Evolutionary conservation across 2,329 filamentous ascomycete genomes (phyloP).

Genomic region (Arthrobotrys megalospora): DNA sequence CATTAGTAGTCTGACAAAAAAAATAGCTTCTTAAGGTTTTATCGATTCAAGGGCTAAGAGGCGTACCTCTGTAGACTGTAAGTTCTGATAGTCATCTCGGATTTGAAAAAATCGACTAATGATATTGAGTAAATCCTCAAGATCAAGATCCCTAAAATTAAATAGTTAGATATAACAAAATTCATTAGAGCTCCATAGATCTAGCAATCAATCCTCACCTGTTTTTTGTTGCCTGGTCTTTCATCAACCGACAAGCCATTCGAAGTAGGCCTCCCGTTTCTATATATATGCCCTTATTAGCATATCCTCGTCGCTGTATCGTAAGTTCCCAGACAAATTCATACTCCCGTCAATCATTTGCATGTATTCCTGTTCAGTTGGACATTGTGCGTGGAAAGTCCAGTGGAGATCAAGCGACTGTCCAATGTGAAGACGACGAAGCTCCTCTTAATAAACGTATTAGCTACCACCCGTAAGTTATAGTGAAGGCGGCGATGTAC

Average conservation of each 20-base stretch:
- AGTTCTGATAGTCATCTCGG: conserved; percentile 23
- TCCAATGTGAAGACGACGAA: conserved; percentile 36
- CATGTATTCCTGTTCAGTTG: conserved; percentile 28
- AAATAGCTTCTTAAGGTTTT: no score
- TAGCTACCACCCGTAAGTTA: not conserved
- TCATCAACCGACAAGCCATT: conserved; percentile 23
- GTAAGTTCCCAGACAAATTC: not conserved
- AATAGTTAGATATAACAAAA: not conserved
- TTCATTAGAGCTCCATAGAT: no score
- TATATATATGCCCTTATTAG: not conserved
- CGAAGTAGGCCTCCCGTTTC: conserved; percentile 24
- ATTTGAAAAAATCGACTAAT: conserved; percentile 28
- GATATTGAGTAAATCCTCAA: not conserved
- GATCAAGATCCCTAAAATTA: not conserved
- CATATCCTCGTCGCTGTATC: not conserved
- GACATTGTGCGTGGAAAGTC: conserved; percentile 37
- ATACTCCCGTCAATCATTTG: conserved; percentile 55
- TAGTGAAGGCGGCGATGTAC: conserved; percentile 1
- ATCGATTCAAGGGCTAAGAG: no score
- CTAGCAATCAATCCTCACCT: not conserved
- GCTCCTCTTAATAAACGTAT: conserved; percentile 12
- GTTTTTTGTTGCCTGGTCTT: not conserved
- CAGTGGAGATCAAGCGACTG: conserved; percentile 35
- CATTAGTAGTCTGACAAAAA: not conserved
- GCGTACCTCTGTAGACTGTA: not conserved